phyloP scores from a whole-genome alignment of 1,139 yeast species.

The Pichia sp. region DNA sequence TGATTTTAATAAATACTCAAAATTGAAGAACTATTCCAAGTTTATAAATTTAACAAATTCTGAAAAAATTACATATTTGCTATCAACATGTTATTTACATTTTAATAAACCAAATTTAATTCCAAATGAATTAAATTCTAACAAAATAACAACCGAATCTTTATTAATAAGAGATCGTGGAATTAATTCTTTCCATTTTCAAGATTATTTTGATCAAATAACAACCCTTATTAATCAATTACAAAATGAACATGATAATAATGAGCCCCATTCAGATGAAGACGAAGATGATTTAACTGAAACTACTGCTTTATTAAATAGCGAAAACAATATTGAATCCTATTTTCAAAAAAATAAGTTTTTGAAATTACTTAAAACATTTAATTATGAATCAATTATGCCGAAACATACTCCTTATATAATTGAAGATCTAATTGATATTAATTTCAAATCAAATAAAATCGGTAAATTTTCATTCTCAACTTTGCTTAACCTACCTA shows the following conservation, averaged over 20 bases:
- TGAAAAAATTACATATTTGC: constrained; percentile 11
- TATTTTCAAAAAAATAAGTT: constrained; percentile 20
- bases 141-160: constrained; percentile 30
- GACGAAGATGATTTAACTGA: constrained; percentile 19
- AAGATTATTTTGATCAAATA: constrained; percentile 33
- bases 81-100: constrained; percentile 28
- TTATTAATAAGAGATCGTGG: constrained; percentile 44
- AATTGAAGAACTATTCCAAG: neutral
- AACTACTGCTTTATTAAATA: constrained; percentile 5
- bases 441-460: constrained; percentile 40
- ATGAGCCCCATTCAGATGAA: constrained; percentile 6
- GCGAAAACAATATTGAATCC: neutral
- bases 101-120: constrained; percentile 36
- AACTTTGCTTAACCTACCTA: constrained; percentile 54
- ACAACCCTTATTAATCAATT: constrained; percentile 20
- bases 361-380: constrained; percentile 2
- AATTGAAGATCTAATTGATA: constrained; percentile 61
- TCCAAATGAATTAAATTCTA: constrained; percentile 32
- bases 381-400: constrained; percentile 3
- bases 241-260: constrained; percentile 15
- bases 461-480: constrained; percentile 32
- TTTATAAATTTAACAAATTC: constrained; percentile 3
- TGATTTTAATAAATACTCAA: constrained; percentile 4
- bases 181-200: constrained; percentile 40
- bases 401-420: constrained; percentile 27